Base-by-base conservation (phyloP, 106 monocot genomes). In the Posidonia australis region DNA sequence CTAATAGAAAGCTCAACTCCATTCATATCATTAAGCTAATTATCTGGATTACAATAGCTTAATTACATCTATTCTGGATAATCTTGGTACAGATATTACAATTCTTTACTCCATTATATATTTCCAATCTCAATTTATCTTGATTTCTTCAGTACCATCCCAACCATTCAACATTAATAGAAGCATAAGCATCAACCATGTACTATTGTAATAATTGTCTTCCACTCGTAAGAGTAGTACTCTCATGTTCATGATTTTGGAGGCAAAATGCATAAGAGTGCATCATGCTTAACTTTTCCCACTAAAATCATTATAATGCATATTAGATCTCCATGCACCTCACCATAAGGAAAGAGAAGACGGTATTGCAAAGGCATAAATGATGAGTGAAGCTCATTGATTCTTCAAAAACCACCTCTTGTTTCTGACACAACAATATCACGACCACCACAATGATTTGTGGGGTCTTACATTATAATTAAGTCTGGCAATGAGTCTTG, bases 301-400 rank as follows among this genome's bases (percentile, higher is more conserved):
- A n/a, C 10, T 62, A 3, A 18, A 14, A 19, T 5, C 10, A 42
- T 9, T 21, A 32, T 42, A 43, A 16, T 10, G 41, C 13, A 63
- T 77, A 5, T 28, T 10, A 31, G 2, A 43, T 12, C 14, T 44
- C 10, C 20, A 71, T 24, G 70, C 70, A 64, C 70, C 54, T 64
- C 76, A 11, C 56, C 70, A 45, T 71, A 60, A 18, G 71, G 65
- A 44, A 77, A 77, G 14, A 77, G 21, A 1, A 77, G 27, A 0
- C 71, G 77, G 29, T 77, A 76, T 63, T 76, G 69, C 25, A 76
- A 14, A 19, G 70, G 44, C 71, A 72, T 72, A 62, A n/a, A 72
- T 16, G 20, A 30, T 23, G 60, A 66, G 44, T 67, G 77, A 0
- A 19, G 5, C 22, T 70, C 63, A 17, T 29, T 31, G 11, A 78